Conservation (phyloP, 1,139 yeast species). For the Kurtzmaniella quercitrusa region DNA sequence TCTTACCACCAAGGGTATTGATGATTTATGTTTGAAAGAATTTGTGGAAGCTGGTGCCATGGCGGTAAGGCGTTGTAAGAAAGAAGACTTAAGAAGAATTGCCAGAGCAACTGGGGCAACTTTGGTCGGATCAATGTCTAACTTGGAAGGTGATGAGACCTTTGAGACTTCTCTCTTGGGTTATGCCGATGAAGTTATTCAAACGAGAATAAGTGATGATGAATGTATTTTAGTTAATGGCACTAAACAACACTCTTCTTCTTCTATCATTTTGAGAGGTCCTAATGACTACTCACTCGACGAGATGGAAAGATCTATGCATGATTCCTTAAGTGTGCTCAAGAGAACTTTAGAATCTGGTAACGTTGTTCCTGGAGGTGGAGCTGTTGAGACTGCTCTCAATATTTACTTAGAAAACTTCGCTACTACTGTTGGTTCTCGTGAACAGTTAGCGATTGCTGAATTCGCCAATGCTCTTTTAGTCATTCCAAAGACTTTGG, state of each 20-base stretch:
- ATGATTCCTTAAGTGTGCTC: conserved; percentile 91
- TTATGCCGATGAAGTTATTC: conserved; percentile 86
- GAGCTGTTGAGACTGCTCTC: conserved; percentile 95
- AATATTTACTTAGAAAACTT: conserved; percentile 93
- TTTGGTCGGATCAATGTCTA: conserved; percentile 78
- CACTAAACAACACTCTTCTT: conserved; percentile 87
- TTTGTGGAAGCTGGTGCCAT: conserved; percentile 94
- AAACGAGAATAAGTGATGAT: conserved; percentile 90
- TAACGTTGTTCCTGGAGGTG: conserved; percentile 96
- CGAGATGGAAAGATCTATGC: conserved; percentile 97
- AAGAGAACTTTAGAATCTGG: conserved; percentile 96
- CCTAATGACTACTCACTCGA: conserved; percentile 94
- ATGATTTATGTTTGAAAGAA: conserved; percentile 91
- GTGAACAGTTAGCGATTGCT: conserved; percentile 97
- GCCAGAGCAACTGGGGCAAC: conserved; percentile 99
- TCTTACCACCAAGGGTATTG: conserved; percentile 96
- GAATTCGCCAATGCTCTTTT: conserved; percentile 91
- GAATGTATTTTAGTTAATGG: conserved; percentile 95
- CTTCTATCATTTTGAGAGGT: conserved; percentile 91
- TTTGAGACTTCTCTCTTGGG: conserved; percentile 88
- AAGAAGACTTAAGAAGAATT: conserved; percentile 93
- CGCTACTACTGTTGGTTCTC: conserved; percentile 95
- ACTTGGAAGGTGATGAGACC: conserved; percentile 96
- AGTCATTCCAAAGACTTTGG: conserved; percentile 93
- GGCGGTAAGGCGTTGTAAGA: conserved; percentile 98